Evolutionary conservation across 306 rosid genomes (phyloP), one percentile per base, ranked within the genome.

Genomic region (Delonix regia): DNA sequence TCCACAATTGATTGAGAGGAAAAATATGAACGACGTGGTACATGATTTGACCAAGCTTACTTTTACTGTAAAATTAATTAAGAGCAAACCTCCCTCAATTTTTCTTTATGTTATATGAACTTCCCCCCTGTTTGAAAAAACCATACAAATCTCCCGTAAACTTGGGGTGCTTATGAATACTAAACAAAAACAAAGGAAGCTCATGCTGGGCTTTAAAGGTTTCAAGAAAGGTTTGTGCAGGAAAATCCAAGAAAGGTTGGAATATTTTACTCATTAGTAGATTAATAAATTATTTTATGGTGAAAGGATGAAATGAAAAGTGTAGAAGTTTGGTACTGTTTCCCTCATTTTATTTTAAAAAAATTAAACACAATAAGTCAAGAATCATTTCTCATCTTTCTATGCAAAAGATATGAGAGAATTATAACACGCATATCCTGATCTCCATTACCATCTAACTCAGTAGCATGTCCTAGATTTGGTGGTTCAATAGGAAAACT

Each of bases 401-500:
- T 27, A 18, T 36, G 25, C 47, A 61, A 52, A 36, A 27, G 57
- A 70, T 34, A 61, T 38, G 33, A 79, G 49, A 27, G 57, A 16
- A 39, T 33, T 67, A 68, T 44, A 68, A 12, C 66, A 41, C 28
- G 69, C 60, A 69, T 42, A 34, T 78, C 59, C 48, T 44, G 49
- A 6, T 9, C 33, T 44, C 11, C 24, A 51, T 66, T 65, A 67
- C 81, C 42, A 51, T 77, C 48, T 44, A 15, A 11, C 12, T 73
- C 53, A 48, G 73, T 61, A 75, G 68, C 25, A 28, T 61, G 77
- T 38, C 62, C 71, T 67, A 49, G 41, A 60, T 33, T 66, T 53
- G 56, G 68, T 66, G 47, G 64, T 71, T 76, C 65, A 65, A 63
- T 30, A 56, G 13, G 51, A 48, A 36, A 59, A 39, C 14, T 52